phyloP scores from a whole-genome alignment of 768 basidiomycete species.

The Ramaria sp. region DNA sequence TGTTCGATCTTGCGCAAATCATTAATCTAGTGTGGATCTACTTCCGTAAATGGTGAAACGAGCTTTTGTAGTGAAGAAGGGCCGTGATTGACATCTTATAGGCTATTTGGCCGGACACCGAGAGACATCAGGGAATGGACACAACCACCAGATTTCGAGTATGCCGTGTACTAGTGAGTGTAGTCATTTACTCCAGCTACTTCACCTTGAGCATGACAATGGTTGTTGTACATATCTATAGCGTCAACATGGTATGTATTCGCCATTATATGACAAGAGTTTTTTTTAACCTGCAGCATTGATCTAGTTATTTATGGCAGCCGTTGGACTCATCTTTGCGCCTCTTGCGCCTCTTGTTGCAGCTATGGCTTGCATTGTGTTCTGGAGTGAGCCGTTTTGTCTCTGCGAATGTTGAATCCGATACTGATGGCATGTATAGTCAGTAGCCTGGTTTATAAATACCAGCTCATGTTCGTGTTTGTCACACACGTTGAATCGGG shows the following conservation, averaged over 20 bases:
- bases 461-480: slow-evolving; percentile 93
- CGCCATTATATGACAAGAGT: slow-evolving; percentile 1
- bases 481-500: slow-evolving; percentile 86
- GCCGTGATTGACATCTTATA: slow-evolving; percentile 18
- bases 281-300: not conserved
- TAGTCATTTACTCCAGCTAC: not conserved
- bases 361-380: slow-evolving; percentile 71
- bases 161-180: slow-evolving; percentile 72
- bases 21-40: slow-evolving; percentile 79
- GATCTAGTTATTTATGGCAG: slow-evolving; percentile 69
- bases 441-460: slow-evolving; percentile 85
- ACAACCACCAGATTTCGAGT: slow-evolving; percentile 83
- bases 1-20: slow-evolving; percentile 95
- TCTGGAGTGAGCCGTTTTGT: slow-evolving; percentile 44
- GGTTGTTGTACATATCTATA: slow-evolving; percentile 13
- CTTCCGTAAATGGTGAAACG: slow-evolving; percentile 55
- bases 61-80: not conserved
- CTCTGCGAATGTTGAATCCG: slow-evolving; percentile 10
- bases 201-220: not conserved
- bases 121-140: slow-evolving; percentile 87
- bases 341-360: slow-evolving; percentile 88
- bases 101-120: slow-evolving; percentile 79
- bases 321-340: slow-evolving; percentile 90
- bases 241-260: slow-evolving; percentile 45
- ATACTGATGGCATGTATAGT: slow-evolving; percentile 20